Evolutionary conservation across 2,329 filamentous ascomycete genomes (phyloP).

Genomic region (Calcarisporium arbuscula): DNA sequence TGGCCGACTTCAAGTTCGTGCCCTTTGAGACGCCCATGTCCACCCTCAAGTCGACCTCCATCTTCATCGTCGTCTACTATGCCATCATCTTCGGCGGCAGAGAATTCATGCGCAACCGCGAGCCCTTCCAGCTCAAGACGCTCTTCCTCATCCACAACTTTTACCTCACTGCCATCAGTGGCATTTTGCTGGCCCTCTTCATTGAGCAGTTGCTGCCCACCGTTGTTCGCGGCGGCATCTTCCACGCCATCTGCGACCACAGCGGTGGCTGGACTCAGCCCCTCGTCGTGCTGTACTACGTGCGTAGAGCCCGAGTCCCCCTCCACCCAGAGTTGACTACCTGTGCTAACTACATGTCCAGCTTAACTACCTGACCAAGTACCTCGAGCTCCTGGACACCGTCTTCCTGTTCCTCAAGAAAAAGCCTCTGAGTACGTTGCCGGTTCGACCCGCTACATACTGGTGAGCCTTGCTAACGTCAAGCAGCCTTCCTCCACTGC

Average conservation of each 20-base stretch:
- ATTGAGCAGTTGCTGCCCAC: slow-evolving; percentile 86
- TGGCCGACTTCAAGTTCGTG: slow-evolving; percentile 79
- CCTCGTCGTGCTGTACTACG: slow-evolving; percentile 93
- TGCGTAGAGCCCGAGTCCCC: slow-evolving; percentile 39
- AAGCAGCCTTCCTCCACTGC: slow-evolving; percentile 87
- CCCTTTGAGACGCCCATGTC: slow-evolving; percentile 82
- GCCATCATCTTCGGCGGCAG: slow-evolving; percentile 87
- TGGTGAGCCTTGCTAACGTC: slow-evolving; percentile 20
- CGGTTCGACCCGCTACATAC: not conserved
- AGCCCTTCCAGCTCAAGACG: slow-evolving; percentile 78
- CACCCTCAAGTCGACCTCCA: slow-evolving; percentile 74
- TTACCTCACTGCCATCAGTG: slow-evolving; percentile 81
- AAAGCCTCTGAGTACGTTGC: slow-evolving; percentile 70
- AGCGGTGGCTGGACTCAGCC: slow-evolving; percentile 90
- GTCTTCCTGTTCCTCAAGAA: slow-evolving; percentile 98
- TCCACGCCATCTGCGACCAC: slow-evolving; percentile 75
- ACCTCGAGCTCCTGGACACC: slow-evolving; percentile 90
- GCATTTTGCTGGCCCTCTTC: slow-evolving; percentile 73
- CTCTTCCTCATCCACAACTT: slow-evolving; percentile 97
- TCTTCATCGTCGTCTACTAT: slow-evolving; percentile 85
- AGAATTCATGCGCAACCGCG: slow-evolving; percentile 82
- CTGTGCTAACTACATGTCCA: slow-evolving; percentile 39
- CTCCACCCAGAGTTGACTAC: not conserved
- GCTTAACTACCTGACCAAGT: slow-evolving; percentile 98
- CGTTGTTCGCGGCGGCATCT: slow-evolving; percentile 72